Conservation (phyloP, 1,284 basidiomycete species). For the Tilletia walkeri region DNA sequence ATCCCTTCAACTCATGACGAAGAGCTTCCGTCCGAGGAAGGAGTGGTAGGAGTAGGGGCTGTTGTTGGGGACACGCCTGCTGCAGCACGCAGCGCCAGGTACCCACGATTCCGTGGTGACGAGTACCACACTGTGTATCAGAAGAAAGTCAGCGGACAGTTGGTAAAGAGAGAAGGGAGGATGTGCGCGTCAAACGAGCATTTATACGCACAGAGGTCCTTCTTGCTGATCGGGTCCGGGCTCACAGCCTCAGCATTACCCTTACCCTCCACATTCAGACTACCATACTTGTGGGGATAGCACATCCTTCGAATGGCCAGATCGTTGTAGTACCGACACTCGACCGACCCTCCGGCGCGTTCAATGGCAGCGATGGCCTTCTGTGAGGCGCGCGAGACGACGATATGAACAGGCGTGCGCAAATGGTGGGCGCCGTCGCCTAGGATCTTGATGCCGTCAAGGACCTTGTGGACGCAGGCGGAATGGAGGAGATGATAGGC, state of each 20-base stretch:
- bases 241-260: conserved; percentile 39
- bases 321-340: conserved; percentile 88
- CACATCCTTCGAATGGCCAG: conserved; percentile 78
- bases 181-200: not conserved
- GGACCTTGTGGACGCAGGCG: conserved; percentile 81
- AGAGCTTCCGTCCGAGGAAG: too few species aligned
- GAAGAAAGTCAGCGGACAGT: not conserved
- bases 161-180: not conserved
- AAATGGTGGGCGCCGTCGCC: conserved; percentile 73
- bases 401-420: conserved; percentile 74
- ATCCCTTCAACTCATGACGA: too few species aligned
- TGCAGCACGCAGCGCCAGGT: conserved; percentile 28
- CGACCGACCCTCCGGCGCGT: conserved; percentile 74
- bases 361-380: conserved; percentile 83
- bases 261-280: conserved; percentile 23
- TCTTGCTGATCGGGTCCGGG: conserved; percentile 45
- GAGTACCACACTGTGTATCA: conserved; percentile 41
- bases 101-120: conserved; percentile 36
- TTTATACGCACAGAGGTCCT: conserved; percentile 37
- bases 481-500: conserved; percentile 78
- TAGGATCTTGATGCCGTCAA: conserved; percentile 86
- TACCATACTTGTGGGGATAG: conserved; percentile 59
- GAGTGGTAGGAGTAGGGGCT: not conserved
- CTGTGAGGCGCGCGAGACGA: conserved; percentile 80
- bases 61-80: not conserved